Conservation (phyloP, 371 early-diverging fungal species). For the Mucor piriformis region DNA sequence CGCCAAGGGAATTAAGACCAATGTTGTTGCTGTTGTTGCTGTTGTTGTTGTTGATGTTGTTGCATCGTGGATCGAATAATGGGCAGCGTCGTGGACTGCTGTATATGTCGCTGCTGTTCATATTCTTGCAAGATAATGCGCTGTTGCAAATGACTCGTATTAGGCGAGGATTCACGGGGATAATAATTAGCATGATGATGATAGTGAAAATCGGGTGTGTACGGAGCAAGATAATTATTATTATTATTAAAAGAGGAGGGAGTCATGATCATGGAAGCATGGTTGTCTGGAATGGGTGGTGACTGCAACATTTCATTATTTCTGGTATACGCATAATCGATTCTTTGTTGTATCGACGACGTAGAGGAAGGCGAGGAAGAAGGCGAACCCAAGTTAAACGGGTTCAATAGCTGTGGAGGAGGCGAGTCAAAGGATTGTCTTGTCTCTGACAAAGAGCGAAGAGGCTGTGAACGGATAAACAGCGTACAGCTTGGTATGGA, state of each 20-base stretch:
- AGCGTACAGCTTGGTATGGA: constrained; percentile 23
- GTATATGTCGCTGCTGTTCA: constrained; percentile 15
- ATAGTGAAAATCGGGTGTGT: not conserved
- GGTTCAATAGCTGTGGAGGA: not conserved
- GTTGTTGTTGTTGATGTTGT: not conserved
- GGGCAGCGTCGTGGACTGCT: constrained; percentile 4
- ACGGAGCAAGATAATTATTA: not conserved
- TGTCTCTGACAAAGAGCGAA: constrained; percentile 21
- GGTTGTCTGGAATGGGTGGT: constrained; percentile 20
- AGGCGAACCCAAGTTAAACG: constrained; percentile 15
- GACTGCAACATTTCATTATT: constrained; percentile 16
- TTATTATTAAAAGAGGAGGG: not conserved
- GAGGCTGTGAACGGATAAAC: constrained; percentile 26
- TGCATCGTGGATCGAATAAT: constrained; percentile 5
- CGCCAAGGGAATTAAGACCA: constrained; percentile 8
- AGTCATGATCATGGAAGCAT: constrained; percentile 4
- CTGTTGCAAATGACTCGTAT: constrained; percentile 3
- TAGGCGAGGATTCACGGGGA: not conserved
- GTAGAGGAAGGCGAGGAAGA: constrained; percentile 8
- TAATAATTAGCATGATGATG: not conserved
- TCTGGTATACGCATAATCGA: constrained; percentile 8
- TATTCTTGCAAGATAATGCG: constrained; percentile 22
- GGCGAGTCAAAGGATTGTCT: constrained; percentile 8
- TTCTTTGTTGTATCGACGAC: constrained; percentile 18
- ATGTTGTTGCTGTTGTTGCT: constrained; percentile 10